Conservation (phyloP, 768 basidiomycete genomes). For the Boletus huronensis region DNA sequence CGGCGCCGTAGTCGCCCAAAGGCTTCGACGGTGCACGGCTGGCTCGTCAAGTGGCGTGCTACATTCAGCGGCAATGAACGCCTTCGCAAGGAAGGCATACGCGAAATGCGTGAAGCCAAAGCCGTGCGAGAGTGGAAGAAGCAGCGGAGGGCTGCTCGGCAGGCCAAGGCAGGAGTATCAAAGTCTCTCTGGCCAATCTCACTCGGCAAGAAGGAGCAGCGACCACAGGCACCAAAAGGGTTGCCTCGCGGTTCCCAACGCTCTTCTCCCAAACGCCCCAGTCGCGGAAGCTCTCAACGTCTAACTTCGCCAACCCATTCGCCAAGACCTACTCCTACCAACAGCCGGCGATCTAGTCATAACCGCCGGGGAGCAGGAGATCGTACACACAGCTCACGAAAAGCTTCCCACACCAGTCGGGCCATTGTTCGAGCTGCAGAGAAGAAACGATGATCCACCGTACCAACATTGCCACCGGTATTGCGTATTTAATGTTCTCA, state of each 20-base stretch:
- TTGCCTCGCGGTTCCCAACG: conserved; percentile 5
- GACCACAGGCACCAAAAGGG: conserved; percentile 8
- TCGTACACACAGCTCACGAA: conserved; percentile 16
- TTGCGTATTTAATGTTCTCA: conserved; percentile 15
- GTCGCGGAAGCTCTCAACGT: conserved; percentile 8
- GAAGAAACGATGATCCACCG: conserved; percentile 6
- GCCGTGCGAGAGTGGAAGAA: conserved; percentile 30
- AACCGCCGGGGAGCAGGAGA: conserved; percentile 6
- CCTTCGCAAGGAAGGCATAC: conserved; percentile 63
- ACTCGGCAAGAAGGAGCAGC: conserved; percentile 16
- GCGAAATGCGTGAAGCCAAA: conserved; percentile 63
- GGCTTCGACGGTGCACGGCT: conserved; percentile 63
- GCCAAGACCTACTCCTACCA: conserved; percentile 12
- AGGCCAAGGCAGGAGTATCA: conserved; percentile 13
- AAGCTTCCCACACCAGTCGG: conserved; percentile 17
- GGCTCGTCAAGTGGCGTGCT: conserved; percentile 76
- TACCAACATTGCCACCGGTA: background rate
- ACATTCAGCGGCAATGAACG: conserved; percentile 62
- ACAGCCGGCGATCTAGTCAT: conserved; percentile 20
- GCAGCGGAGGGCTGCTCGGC: conserved; percentile 20
- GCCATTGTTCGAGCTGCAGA: conserved; percentile 1
- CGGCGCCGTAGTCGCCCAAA: conserved; percentile 48
- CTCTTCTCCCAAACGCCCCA: conserved; percentile 10
- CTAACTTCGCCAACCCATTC: conserved; percentile 15
- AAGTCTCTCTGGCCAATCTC: conserved; percentile 29